Conservation (phyloP, 768 basidiomycete genomes). For the Naganishia onofrii region DNA sequence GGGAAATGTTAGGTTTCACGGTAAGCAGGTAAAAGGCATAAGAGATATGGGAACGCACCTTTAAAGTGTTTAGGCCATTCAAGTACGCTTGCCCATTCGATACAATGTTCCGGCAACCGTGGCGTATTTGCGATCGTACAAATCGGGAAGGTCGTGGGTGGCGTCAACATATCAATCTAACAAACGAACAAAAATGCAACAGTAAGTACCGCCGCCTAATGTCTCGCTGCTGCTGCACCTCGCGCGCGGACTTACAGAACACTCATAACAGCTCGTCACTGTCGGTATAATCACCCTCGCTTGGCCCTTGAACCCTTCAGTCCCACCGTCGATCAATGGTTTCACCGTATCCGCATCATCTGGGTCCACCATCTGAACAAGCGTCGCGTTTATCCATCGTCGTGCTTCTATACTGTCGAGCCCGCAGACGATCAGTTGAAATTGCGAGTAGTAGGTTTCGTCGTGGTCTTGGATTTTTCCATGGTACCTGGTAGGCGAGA, state of each 20-base stretch:
- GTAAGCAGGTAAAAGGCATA: neutral
- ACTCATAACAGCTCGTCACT: conserved; percentile 94
- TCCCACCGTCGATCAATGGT: conserved; percentile 96
- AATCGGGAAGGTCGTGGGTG: conserved; percentile 93
- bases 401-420: conserved; percentile 96
- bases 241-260: conserved; percentile 59
- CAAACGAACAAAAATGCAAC: neutral
- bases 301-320: conserved; percentile 99
- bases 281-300: conserved; percentile 94
- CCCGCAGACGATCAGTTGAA: conserved; percentile 94
- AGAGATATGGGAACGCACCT: conserved; percentile 57
- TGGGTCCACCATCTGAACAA: conserved; percentile 90
- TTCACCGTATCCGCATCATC: conserved; percentile 90
- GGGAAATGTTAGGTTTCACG: neutral
- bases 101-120: conserved; percentile 95
- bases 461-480: conserved; percentile 98
- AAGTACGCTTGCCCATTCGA: conserved; percentile 97
- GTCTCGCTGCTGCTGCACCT: too few relatives aligned
- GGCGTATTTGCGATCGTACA: conserved; percentile 99
- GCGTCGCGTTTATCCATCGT: conserved; percentile 97
- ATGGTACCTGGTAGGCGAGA: conserved; percentile 64
- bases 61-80: conserved; percentile 95
- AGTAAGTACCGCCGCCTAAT: neutral
- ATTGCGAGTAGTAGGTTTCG: conserved; percentile 91
- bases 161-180: conserved; percentile 88